phyloP scores from a whole-genome alignment of 1,284 basidiomycete genomes.

The Microbotryum violaceum region DNA sequence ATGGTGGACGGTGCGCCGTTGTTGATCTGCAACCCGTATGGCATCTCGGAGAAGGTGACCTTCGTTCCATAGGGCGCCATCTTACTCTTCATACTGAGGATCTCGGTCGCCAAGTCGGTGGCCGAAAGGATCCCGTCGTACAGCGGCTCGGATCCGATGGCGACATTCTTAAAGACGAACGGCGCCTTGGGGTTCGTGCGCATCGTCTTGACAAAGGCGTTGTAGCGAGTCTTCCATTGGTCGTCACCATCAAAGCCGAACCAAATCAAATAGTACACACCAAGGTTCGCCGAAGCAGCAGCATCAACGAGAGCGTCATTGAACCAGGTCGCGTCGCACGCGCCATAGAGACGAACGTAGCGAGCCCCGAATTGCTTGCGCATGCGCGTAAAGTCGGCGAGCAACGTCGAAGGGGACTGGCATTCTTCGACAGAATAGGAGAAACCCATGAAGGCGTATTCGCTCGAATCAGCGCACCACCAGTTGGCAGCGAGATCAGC shows the following conservation, averaged over 20 bases:
- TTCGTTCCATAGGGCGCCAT: conserved; percentile 54
- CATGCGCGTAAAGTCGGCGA: conserved; percentile 57
- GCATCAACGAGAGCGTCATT: conserved; percentile 58
- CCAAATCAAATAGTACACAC: conserved; percentile 67
- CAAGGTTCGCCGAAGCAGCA: conserved; percentile 60
- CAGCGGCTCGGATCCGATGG: conserved; percentile 67
- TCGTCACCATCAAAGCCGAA: conserved; percentile 50
- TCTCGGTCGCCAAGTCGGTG: conserved; percentile 52
- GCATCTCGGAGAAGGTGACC: conserved; percentile 49
- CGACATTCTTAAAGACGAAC: conserved; percentile 58
- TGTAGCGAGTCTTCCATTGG: conserved; percentile 52
- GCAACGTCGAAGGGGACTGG: conserved; percentile 37
- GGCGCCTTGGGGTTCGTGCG: conserved; percentile 56
- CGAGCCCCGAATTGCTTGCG: conserved; percentile 54
- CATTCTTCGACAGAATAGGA: conserved; percentile 11
- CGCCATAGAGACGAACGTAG: conserved; percentile 63
- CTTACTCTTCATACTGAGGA: conserved; percentile 49
- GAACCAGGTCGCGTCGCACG: conserved; percentile 49
- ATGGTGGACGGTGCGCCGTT: conserved; percentile 46
- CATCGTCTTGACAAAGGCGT: conserved; percentile 52
- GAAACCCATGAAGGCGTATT: conserved; percentile 21
- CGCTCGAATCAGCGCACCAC: conserved; percentile 13
- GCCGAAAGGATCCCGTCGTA: conserved; percentile 55
- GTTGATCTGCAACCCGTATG: conserved; percentile 50
- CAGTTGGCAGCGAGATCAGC: background rate